Evolutionary conservation across 495 filamentous ascomycete genomes (phyloP), one percentile per base, ranked within the genome.

Genomic region (Daldinia caldariorum): DNA sequence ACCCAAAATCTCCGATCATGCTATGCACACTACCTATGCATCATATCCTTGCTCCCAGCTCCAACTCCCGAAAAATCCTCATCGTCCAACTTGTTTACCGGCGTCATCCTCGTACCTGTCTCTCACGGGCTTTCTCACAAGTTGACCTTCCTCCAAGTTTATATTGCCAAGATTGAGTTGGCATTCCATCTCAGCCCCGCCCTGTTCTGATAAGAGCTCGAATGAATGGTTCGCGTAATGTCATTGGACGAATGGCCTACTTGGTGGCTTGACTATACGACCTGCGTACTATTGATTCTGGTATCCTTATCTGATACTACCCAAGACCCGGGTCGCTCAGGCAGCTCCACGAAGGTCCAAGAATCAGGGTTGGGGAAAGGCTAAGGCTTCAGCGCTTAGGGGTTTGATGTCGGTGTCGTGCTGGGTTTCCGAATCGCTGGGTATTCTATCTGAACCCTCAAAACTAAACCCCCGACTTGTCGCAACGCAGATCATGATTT

Each of bases 101-200:
- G 39, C 55, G 53, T 55, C 56, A 58, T 55, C 63, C 56, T 29
- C 14, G 56, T 47, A 35, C 34, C 34, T 58, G 31, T 14, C 22
- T 64, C 41, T 59, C 55, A 61, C 35, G 41, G 57, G 62, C 64
- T 64, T 56, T 32, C 50, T 47, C 43, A 37, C 56, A 41, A 10
- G n/a, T 49, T 55, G 50, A 62, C 53, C 62, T 66, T 66, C 62
- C 61, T 38, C 59, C 22, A 63, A 59, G 16, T 57, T 47, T 50
- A 53, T 29, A 43, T 54, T 67, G 69, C 63, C 69, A 72, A 72
- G 69, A 29, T 67, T 64, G 60, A 47, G 68, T 66, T 71, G 62
- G 51, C 58, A 50, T 65, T 57, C 61, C 43, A 58, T 71, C 56
- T 70, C 67, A 70, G 67, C 50, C 61, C 57, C 43, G 43, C 51